Evolutionary conservation across 306 rosid species (phyloP).

Genomic region (Mucuna pruriens): DNA sequence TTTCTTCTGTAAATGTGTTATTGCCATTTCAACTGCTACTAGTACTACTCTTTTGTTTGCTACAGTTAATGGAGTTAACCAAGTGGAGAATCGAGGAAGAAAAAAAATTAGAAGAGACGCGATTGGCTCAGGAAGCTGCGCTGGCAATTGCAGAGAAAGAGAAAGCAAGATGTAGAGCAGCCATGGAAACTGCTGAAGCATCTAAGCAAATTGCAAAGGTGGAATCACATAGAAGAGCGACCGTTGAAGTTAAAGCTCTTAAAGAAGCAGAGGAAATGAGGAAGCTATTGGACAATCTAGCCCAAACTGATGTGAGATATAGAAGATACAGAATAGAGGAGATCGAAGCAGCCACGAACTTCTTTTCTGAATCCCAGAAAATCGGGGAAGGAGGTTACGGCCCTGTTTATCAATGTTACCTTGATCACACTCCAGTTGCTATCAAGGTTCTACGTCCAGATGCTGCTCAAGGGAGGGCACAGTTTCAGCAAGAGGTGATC

Average conservation of each 20-base stretch:
- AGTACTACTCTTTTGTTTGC: neutral
- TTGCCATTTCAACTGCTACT: neutral
- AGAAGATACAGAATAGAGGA: conserved; percentile 77
- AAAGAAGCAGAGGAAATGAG: conserved; percentile 78
- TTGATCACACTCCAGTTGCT: conserved; percentile 88
- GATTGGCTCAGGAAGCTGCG: conserved; percentile 76
- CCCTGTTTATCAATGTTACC: conserved; percentile 69
- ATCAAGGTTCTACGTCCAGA: conserved; percentile 80
- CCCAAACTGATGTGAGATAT: conserved; percentile 68
- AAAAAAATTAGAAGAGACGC: conserved; percentile 66
- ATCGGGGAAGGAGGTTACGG: conserved; percentile 99
- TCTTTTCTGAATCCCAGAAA: conserved; percentile 62
- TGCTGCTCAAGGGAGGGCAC: conserved; percentile 60
- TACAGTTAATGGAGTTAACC: conserved; percentile 67
- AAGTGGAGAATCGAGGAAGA: conserved; percentile 73
- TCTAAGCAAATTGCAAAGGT: conserved; percentile 73
- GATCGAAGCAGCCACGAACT: conserved; percentile 79
- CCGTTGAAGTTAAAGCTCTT: conserved; percentile 63
- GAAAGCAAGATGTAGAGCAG: conserved; percentile 76
- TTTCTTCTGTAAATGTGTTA: neutral
- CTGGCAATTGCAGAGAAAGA: conserved; percentile 81
- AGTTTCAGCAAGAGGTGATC: conserved; percentile 96
- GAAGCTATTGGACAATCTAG: conserved; percentile 63
- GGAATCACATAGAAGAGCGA: conserved; percentile 65
- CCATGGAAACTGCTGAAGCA: conserved; percentile 85